Conservation (phyloP, 495 filamentous ascomycete genomes). For the Penicillium diatomitis region DNA sequence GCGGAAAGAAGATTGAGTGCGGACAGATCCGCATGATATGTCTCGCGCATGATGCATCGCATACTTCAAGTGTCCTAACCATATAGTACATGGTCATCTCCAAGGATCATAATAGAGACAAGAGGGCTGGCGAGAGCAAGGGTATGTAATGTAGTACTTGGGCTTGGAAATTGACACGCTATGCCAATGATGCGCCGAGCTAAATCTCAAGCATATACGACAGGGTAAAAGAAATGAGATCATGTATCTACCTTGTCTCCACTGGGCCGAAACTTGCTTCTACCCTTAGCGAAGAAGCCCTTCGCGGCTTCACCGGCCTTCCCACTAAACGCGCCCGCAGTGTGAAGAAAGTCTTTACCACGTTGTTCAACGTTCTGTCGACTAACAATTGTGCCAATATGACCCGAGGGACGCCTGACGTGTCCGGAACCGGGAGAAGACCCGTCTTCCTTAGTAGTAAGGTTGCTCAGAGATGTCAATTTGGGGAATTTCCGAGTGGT, state of each 20-base stretch:
- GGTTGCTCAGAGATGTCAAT: constrained; percentile 24
- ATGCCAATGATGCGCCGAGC: not conserved
- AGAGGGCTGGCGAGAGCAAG: constrained; percentile 19
- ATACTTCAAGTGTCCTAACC: constrained; percentile 20
- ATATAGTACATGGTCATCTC: constrained; percentile 33
- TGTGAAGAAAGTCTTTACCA: constrained; percentile 78
- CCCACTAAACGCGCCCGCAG: constrained; percentile 61
- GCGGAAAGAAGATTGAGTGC: constrained; percentile 2
- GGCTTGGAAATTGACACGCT: constrained; percentile 8
- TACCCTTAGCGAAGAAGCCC: constrained; percentile 78
- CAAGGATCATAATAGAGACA: constrained; percentile 8
- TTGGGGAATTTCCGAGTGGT: constrained; percentile 42
- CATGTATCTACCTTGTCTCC: constrained; percentile 74
- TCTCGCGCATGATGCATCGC: constrained; percentile 36
- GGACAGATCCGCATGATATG: constrained; percentile 1
- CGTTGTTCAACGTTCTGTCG: constrained; percentile 51
- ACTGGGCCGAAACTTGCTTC: constrained; percentile 59
- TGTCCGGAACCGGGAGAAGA: constrained; percentile 26
- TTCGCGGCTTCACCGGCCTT: constrained; percentile 71
- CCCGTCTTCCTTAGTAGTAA: constrained; percentile 34
- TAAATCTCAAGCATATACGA: constrained; percentile 2
- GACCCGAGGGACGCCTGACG: constrained; percentile 26
- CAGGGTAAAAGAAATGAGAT: constrained; percentile 34
- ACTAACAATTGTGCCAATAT: constrained; percentile 31
- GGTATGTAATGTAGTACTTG: constrained; percentile 1